These are phyloP conservation scores for Kwoniella heveanensis DNA, from an alignment of 768 basidiomycete genomes.

Conservation along the genomic window DNA sequence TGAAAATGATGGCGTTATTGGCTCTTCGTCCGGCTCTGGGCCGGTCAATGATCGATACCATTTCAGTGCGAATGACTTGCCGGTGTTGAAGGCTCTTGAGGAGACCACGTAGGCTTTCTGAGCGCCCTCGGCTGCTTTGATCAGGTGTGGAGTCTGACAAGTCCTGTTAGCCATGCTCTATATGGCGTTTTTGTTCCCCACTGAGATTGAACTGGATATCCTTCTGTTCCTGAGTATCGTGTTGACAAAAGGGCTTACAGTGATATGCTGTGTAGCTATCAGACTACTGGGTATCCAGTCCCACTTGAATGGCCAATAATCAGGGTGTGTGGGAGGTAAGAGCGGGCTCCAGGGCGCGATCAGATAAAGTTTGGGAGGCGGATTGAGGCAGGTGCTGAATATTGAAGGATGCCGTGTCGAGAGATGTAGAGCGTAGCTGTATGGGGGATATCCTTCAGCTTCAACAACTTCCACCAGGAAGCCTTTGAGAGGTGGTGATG, in stretches of 20 bases:
- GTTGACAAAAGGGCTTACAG: no score
- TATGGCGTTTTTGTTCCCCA: no score
- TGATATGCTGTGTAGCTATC: slow-evolving; percentile 43
- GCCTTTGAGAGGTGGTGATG: no score
- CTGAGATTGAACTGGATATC: no score
- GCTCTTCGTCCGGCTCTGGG: not conserved
- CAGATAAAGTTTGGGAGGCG: slow-evolving; percentile 41
- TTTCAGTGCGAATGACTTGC: slow-evolving; percentile 9
- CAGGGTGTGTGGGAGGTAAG: slow-evolving; percentile 32
- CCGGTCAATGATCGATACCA: slow-evolving; percentile 19
- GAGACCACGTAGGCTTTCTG: slow-evolving; percentile 24
- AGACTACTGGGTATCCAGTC: slow-evolving; percentile 36
- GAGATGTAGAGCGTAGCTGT: slow-evolving; percentile 42
- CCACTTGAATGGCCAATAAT: slow-evolving; percentile 35
- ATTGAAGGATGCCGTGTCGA: slow-evolving; percentile 30
- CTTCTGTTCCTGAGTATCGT: no score
- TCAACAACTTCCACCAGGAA: no score
- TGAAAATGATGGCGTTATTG: no score
- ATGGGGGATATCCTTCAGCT: no score
- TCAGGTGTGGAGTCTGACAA: slow-evolving; percentile 30
- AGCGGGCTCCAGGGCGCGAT: slow-evolving; percentile 44
- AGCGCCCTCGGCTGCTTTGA: slow-evolving; percentile 32
- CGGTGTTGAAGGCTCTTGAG: slow-evolving; percentile 6
- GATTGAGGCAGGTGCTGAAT: slow-evolving; percentile 27
- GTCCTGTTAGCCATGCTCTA: not conserved